phyloP scores from a whole-genome alignment of 176 grass and related monocot genomes.

The Rhynchospora pubera region DNA sequence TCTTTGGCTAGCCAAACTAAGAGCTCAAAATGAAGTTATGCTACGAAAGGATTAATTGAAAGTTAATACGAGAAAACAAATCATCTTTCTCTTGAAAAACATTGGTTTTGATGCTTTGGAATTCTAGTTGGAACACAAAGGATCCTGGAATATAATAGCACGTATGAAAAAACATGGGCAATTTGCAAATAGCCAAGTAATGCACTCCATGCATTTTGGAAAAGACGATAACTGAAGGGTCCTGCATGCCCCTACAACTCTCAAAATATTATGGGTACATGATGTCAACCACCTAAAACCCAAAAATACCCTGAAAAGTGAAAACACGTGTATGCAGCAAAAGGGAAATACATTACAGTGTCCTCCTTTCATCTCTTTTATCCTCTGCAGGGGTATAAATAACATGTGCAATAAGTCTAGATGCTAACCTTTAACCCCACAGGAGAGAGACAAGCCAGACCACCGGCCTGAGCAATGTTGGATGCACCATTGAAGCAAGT shows the following conservation, averaged over 20 bases:
- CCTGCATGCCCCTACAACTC: neutral
- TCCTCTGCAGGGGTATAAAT: neutral
- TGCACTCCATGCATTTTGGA: neutral
- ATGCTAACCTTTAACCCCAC: conserved; percentile 63
- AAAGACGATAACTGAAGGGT: neutral
- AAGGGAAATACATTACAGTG: neutral
- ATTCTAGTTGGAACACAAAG: too few relatives aligned
- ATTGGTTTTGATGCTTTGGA: neutral
- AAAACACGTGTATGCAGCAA: conserved; percentile 30
- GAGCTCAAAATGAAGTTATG: neutral
- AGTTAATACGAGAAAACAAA: neutral
- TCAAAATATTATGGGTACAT: neutral
- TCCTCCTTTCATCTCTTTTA: neutral
- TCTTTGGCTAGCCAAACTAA: neutral
- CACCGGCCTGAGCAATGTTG: conserved; percentile 78
- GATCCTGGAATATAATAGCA: neutral
- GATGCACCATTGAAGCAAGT: conserved; percentile 94
- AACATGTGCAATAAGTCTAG: conserved; percentile 11
- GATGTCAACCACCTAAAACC: neutral
- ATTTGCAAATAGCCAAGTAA: neutral
- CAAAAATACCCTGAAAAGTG: conserved; percentile 4
- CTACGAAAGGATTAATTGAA: neutral
- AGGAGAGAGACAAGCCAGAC: conserved; percentile 70
- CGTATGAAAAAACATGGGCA: neutral
- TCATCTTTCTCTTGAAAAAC: neutral